A percentile compares a stretch with the other conserved stretches of the same genome.
phyloP scores from a whole-genome alignment of 805 yeast species.

The Grigorovia transvaalensis region DNA sequence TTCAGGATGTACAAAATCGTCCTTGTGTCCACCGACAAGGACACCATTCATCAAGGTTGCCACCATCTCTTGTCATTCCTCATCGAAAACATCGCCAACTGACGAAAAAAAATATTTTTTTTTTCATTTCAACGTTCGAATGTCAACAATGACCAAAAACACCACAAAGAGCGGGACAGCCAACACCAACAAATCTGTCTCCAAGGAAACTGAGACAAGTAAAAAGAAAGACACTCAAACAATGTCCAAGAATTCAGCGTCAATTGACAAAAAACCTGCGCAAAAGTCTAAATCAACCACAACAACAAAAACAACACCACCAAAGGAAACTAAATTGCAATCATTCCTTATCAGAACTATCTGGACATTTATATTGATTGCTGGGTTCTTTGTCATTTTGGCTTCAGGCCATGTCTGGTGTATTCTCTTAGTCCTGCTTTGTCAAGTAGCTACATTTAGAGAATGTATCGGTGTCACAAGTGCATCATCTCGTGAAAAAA shows the following conservation, averaged over 20 bases:
- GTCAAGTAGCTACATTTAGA: constrained; percentile 77
- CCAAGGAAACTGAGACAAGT: too few species aligned
- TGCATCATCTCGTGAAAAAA: constrained; percentile 68
- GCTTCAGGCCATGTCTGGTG: constrained; percentile 82
- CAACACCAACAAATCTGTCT: too few species aligned
- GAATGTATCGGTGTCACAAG: constrained; percentile 85
- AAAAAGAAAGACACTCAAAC: background rate
- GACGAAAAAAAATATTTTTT: too few species aligned
- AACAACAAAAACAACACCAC: background rate
- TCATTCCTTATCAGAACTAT: constrained; percentile 71
- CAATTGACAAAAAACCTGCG: background rate
- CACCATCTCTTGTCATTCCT: too few species aligned
- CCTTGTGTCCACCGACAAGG: background rate
- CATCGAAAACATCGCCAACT: too few species aligned
- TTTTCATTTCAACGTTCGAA: too few species aligned
- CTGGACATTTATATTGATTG: constrained; percentile 91
- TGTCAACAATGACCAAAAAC: background rate
- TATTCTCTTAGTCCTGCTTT: constrained; percentile 55
- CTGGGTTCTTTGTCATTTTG: constrained; percentile 55
- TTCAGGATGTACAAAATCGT: background rate
- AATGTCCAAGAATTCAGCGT: background rate
- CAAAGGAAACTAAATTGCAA: constrained; percentile 17
- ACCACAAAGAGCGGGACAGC: background rate
- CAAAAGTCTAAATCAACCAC: background rate
- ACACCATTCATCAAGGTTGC: background rate